Percentiles rank a stretch among this genome's conserved stretches.
Evolutionary conservation across 331 rosid genomes (phyloP).

Genomic region (Acacia pycnantha): DNA sequence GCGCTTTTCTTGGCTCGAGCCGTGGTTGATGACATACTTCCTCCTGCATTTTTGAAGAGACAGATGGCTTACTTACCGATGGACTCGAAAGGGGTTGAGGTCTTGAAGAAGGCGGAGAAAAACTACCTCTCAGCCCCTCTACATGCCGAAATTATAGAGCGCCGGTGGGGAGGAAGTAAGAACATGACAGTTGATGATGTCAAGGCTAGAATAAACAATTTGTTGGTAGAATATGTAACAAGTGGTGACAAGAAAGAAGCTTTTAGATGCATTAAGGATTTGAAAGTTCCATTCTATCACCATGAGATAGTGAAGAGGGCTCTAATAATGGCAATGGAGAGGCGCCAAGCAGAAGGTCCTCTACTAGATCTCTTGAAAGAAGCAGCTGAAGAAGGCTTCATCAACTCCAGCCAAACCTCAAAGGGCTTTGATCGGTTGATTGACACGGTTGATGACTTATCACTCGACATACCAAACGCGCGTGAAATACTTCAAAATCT

Average conservation of each 20-base stretch:
- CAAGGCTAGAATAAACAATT: slow-evolving; percentile 54
- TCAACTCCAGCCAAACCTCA: slow-evolving; percentile 65
- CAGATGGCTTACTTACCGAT: slow-evolving; percentile 34
- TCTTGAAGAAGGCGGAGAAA: slow-evolving; percentile 60
- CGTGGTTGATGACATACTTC: slow-evolving; percentile 78
- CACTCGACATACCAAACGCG: slow-evolving; percentile 75
- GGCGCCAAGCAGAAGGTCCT: slow-evolving; percentile 52
- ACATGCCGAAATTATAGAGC: slow-evolving; percentile 62
- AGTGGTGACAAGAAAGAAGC: slow-evolving; percentile 77
- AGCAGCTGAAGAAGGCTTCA: slow-evolving; percentile 67
- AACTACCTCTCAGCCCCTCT: slow-evolving; percentile 67
- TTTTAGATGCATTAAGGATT: slow-evolving; percentile 65
- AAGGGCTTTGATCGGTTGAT: slow-evolving; percentile 65
- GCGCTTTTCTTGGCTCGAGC: slow-evolving; percentile 76
- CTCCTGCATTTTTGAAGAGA: slow-evolving; percentile 71
- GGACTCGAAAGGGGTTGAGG: slow-evolving; percentile 64
- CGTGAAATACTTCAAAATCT: slow-evolving; percentile 44
- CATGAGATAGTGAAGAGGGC: slow-evolving; percentile 70
- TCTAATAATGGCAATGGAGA: slow-evolving; percentile 80
- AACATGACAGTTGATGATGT: slow-evolving; percentile 67
- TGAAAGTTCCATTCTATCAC: slow-evolving; percentile 72
- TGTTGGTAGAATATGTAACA: slow-evolving; percentile 60
- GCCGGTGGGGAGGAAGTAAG: slow-evolving; percentile 72
- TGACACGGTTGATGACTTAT: slow-evolving; percentile 64
- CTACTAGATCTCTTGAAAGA: slow-evolving; percentile 60